A percentile compares a stretch with the other conserved stretches of the same genome.
Evolutionary conservation across 2,329 filamentous ascomycete species (phyloP).

Genomic region (Macroventuria anomochaeta): DNA sequence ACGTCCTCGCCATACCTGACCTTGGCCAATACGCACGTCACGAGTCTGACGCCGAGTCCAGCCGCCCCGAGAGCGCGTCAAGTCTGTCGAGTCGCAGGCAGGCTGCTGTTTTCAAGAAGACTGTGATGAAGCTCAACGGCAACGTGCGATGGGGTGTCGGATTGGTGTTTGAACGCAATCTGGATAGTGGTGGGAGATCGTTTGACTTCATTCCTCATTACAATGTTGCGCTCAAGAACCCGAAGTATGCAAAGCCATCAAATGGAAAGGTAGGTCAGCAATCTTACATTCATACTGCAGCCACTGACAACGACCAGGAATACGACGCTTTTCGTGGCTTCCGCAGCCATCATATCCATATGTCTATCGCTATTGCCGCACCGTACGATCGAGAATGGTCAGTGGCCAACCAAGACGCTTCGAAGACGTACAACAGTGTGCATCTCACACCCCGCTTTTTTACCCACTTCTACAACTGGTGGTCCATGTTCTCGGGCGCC

Average conservation of each 20-base stretch:
- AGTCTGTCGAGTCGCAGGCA: conserved; percentile 71
- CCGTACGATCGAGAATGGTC: conserved; percentile 88
- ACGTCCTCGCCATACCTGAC: conserved; percentile 91
- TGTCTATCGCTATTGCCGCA: conserved; percentile 89
- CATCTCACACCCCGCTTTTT: conserved; percentile 96
- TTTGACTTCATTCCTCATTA: conserved; percentile 95
- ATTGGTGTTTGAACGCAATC: conserved; percentile 87
- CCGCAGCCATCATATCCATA: conserved; percentile 92
- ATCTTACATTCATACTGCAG: background rate
- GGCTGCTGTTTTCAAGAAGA: conserved; percentile 92
- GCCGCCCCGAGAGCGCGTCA: conserved; percentile 60
- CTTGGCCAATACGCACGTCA: conserved; percentile 86
- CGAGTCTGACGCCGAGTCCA: conserved; percentile 55
- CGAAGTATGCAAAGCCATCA: conserved; percentile 69
- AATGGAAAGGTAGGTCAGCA: conserved; percentile 52
- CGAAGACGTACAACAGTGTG: conserved; percentile 93
- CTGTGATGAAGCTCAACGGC: conserved; percentile 97
- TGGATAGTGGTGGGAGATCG: conserved; percentile 73
- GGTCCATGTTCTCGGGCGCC: conserved; percentile 92
- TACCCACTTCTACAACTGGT: conserved; percentile 98
- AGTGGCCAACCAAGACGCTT: conserved; percentile 74
- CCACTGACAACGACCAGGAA: conserved; percentile 45
- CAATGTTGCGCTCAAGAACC: conserved; percentile 83
- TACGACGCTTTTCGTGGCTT: conserved; percentile 99
- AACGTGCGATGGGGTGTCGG: conserved; percentile 93